phyloP scores from a whole-genome alignment of 495 filamentous ascomycete species.

The Daldinia grandis region DNA sequence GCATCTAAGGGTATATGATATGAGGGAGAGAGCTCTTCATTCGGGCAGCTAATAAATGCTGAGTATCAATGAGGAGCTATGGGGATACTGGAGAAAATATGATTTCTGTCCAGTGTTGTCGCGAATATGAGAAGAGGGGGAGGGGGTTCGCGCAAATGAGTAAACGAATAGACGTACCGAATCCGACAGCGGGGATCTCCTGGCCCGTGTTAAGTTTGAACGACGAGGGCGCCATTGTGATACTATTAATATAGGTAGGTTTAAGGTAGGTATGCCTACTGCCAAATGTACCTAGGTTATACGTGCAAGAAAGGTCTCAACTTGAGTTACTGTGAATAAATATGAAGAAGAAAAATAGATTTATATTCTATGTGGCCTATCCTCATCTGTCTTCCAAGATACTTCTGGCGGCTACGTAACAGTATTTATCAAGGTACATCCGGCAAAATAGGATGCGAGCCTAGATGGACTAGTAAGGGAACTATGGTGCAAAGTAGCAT shows the following conservation, averaged over 20 bases:
- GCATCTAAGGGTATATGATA: not conserved
- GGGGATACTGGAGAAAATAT: not conserved
- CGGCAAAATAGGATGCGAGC: conserved; percentile 44
- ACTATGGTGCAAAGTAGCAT: conserved; percentile 18
- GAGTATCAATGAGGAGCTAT: not conserved
- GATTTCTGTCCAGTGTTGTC: not conserved
- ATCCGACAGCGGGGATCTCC: conserved; percentile 77
- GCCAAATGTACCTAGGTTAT: not conserved
- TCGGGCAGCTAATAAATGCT: not conserved
- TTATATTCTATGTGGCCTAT: conserved; percentile 7
- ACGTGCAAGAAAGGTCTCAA: not conserved
- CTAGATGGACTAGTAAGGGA: not conserved
- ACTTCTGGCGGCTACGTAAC: conserved; percentile 15
- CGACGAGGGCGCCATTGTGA: conserved; percentile 57
- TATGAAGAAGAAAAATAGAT: conserved; percentile 3
- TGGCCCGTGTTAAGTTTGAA: conserved; percentile 82
- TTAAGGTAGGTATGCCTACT: not conserved
- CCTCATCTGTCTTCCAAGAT: conserved; percentile 5
- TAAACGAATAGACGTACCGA: conserved; percentile 60
- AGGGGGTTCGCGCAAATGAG: not conserved
- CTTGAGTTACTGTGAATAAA: too few relatives aligned
- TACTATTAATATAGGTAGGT: not conserved
- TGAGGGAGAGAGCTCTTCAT: not conserved
- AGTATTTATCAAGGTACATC: conserved; percentile 32
- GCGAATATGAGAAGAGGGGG: not conserved